phyloP scores from a whole-genome alignment of 352 stramenopile genomes.

The Globisporangium yorkense region DNA sequence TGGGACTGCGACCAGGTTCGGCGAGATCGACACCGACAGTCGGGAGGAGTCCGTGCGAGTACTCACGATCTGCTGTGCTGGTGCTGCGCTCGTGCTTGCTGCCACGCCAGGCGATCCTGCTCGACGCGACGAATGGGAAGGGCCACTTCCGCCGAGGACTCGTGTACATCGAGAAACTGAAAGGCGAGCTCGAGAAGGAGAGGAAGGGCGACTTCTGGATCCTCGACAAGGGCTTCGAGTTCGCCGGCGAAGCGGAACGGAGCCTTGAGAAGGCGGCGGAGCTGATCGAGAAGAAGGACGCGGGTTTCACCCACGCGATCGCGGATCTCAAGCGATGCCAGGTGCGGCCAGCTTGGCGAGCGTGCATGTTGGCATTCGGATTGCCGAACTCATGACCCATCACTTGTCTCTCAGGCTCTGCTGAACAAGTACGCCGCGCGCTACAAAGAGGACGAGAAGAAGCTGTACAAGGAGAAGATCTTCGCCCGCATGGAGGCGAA shows the following conservation, averaged over 20 bases:
- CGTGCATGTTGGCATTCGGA: background rate
- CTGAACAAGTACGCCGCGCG: conserved; percentile 52
- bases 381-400: background rate
- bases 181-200: conserved; percentile 75
- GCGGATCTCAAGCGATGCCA: conserved; percentile 68
- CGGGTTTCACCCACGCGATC: conserved; percentile 44
- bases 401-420: conserved; percentile 19
- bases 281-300: conserved; percentile 37
- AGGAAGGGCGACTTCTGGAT: conserved; percentile 83
- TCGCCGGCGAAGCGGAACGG: conserved; percentile 56
- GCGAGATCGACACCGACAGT: background rate
- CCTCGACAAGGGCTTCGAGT: conserved; percentile 81
- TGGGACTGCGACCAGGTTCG: conserved; percentile 82
- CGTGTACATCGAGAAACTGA: conserved; percentile 80
- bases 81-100: no score
- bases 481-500: conserved; percentile 80
- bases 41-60: background rate
- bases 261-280: conserved; percentile 56
- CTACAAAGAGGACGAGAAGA: conserved; percentile 86
- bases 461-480: conserved; percentile 87
- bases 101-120: conserved; percentile 43
- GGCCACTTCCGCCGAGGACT: conserved; percentile 75
- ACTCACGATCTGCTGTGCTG: background rate
- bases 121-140: conserved; percentile 60
- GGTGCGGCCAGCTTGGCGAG: conserved; percentile 15